A percentile compares a stretch with the other conserved stretches of the same genome.
Conservation (phyloP, 148 eudicot species). For the Chenopodium formosanum region DNA sequence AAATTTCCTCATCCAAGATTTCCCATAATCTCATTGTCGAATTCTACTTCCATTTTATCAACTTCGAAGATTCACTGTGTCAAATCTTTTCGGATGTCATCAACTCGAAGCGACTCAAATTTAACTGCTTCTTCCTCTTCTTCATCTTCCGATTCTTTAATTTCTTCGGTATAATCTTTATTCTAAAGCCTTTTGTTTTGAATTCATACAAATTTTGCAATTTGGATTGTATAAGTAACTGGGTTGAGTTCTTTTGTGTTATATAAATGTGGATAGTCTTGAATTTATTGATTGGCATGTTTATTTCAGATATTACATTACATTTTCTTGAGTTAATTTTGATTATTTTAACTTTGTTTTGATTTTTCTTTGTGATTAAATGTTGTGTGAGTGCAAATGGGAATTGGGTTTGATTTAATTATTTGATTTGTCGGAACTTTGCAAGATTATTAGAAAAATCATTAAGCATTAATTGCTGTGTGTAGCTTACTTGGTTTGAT, state of each 20-base stretch:
- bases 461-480: neutral
- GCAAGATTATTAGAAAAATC: neutral
- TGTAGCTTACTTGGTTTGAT: neutral
- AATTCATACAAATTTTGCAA: neutral
- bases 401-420: neutral
- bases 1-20: slow-evolving; percentile 35
- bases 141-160: slow-evolving; percentile 45
- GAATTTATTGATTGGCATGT: neutral
- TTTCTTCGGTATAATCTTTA: slow-evolving; percentile 23
- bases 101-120: slow-evolving; percentile 50
- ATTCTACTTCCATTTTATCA: slow-evolving; percentile 11
- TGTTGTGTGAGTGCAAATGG: neutral
- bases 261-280: neutral
- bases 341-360: neutral
- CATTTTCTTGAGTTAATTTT: no score
- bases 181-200: no score
- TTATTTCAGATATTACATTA: no score
- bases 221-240: neutral
- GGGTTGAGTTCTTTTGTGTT: neutral
- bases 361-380: neutral
- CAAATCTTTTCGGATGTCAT: slow-evolving; percentile 38
- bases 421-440: neutral
- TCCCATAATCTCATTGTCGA: slow-evolving; percentile 37
- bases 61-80: slow-evolving; percentile 30
- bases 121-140: slow-evolving; percentile 36